Conservation (phyloP, 495 filamentous ascomycete species). For the Aspergillus hancockii region DNA sequence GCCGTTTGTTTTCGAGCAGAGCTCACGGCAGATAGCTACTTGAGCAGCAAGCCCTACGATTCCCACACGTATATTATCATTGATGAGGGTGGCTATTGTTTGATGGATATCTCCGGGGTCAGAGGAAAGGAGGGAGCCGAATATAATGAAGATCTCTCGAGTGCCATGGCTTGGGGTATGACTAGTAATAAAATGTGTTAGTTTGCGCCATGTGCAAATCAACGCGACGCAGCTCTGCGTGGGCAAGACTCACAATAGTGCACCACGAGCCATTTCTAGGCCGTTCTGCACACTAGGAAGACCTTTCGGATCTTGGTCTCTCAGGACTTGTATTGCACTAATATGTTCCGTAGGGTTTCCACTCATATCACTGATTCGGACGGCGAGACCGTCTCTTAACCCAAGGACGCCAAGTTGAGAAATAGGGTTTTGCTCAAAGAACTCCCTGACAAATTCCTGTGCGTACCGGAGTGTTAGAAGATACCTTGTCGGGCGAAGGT, state of each 20-base stretch:
- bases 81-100: conserved; percentile 74
- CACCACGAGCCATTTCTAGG: conserved; percentile 87
- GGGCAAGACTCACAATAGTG: conserved; percentile 65
- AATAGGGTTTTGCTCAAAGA: conserved; percentile 99
- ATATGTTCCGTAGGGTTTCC: conserved; percentile 92
- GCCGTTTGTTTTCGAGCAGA: conserved; percentile 82
- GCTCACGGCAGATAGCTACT: conserved; percentile 86
- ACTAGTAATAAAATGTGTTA: conserved; percentile 41
- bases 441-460: conserved; percentile 85
- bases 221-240: not conserved
- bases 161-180: conserved; percentile 93
- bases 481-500: conserved; percentile 84
- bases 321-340: conserved; percentile 67
- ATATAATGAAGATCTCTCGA: conserved; percentile 86
- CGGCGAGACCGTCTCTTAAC: conserved; percentile 86
- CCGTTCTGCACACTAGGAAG: conserved; percentile 93
- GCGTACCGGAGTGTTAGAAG: conserved; percentile 81
- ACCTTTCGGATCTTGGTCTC: conserved; percentile 79
- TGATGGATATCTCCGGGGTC: conserved; percentile 95
- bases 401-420: conserved; percentile 89
- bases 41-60: conserved; percentile 90
- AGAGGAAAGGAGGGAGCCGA: conserved; percentile 83
- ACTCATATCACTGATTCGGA: conserved; percentile 82
- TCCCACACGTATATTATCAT: conserved; percentile 79
- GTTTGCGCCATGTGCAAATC: not conserved